Percentiles rank a stretch among this genome's conserved stretches.
Evolutionary conservation across 139 green algal species (phyloP).

Genomic region (Desmodesmus armatus): DNA sequence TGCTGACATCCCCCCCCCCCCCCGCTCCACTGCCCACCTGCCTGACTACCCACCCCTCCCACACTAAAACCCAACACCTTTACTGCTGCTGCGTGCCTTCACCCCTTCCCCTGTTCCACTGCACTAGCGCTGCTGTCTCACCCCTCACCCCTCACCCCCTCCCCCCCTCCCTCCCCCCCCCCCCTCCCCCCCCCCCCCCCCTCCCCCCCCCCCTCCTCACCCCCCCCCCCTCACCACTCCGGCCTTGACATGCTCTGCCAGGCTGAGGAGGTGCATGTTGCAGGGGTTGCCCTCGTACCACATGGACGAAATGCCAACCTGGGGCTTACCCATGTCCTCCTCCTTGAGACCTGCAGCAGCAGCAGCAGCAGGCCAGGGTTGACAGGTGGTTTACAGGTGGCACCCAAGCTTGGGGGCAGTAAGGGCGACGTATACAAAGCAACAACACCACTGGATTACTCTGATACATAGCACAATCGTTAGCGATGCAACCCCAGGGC

Average conservation of each 20-base stretch:
- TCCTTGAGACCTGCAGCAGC: constrained; percentile 73
- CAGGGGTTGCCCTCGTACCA: constrained; percentile 99
- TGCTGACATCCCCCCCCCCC: too few species aligned
- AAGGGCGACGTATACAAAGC: too few species aligned
- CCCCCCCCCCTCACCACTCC: constrained; percentile 69
- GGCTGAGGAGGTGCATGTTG: constrained; percentile 99
- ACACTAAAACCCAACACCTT: too few species aligned
- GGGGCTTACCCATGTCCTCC: constrained; percentile 97
- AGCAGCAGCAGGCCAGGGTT: neutral
- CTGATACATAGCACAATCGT: too few species aligned
- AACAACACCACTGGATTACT: too few species aligned
- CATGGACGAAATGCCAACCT: constrained; percentile 95
- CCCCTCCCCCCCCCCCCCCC: neutral
- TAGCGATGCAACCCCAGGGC: too few species aligned
- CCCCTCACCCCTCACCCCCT: neutral
- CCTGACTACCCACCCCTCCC: too few species aligned
- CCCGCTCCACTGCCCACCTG: too few species aligned
- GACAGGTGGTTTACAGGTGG: too few species aligned
- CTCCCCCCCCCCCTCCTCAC: neutral
- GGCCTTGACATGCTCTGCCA: constrained; percentile 94
- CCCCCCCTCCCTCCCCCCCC: neutral
- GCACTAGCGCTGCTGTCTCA: neutral
- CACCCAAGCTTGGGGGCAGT: too few species aligned
- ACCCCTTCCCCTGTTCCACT: neutral
- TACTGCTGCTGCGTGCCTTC: neutral